phyloP scores from a whole-genome alignment of 768 basidiomycete genomes.

The Rubroboletus pulcherrimus region DNA sequence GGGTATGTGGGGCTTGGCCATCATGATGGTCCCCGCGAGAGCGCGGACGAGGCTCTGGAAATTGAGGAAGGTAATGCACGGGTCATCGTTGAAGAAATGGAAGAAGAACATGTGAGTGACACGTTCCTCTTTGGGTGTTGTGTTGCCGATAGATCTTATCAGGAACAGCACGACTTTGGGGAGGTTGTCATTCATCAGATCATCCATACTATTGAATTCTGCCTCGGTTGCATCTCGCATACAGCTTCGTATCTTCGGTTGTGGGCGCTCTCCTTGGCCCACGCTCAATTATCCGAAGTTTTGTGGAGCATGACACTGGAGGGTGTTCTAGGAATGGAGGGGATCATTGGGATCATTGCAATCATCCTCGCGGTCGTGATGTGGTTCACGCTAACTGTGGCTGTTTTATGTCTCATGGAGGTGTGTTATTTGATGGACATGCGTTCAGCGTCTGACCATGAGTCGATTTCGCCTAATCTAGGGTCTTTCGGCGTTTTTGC shows the following conservation, averaged over 20 bases:
- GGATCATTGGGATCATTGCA: constrained; percentile 56
- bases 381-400: constrained; percentile 80
- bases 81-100: constrained; percentile 67
- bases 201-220: constrained; percentile 99
- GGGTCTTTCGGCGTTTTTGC: constrained; percentile 94
- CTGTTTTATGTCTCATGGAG: constrained; percentile 92
- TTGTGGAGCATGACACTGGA: constrained; percentile 87
- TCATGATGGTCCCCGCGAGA: constrained; percentile 52
- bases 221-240: constrained; percentile 97
- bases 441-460: constrained; percentile 9
- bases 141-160: constrained; percentile 12
- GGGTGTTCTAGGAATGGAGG: constrained; percentile 53
- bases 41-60: constrained; percentile 61
- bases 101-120: constrained; percentile 64
- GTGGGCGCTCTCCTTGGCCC: constrained; percentile 97
- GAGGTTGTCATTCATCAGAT: constrained; percentile 96
- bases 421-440: constrained; percentile 42
- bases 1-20: constrained; percentile 75
- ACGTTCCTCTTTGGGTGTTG: constrained; percentile 6
- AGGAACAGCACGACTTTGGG: constrained; percentile 88
- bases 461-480: constrained; percentile 28
- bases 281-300: constrained; percentile 95
- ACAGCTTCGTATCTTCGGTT: constrained; percentile 91
- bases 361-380: constrained; percentile 51
- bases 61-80: constrained; percentile 77